Evolutionary conservation across 306 rosid genomes (phyloP), one percentile per base, ranked within the genome.

Genomic region (Cucurbita ficifolia): DNA sequence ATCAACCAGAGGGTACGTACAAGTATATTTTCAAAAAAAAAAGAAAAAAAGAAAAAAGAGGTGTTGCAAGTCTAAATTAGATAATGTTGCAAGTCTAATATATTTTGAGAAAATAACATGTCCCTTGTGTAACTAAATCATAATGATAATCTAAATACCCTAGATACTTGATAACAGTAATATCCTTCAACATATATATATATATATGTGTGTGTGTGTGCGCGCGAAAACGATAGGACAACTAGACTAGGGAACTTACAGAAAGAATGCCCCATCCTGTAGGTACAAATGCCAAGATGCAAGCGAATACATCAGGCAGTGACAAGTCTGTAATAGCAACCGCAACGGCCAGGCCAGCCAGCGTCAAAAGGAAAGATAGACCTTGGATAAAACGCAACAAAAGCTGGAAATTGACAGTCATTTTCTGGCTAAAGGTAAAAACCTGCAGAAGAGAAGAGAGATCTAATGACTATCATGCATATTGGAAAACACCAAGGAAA

Each of bases 241-340:
- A 70, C 21, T 13, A 60, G 64, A 42, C 45, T 63, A 3, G 59
- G 75, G 51, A 83, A 87, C 98, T 86, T 81, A 89, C 99, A 6
- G 88, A 91, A 22, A 94, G 86, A 75, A 94, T 76, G 84, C 92
- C 97, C 99, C 99, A 91, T 77, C 99, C 97, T 4, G 99, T 91
- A 17, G 97, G 96, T 76, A 94, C 33, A 81, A 94, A 94, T 19
- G 92, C 99, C 75, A 94, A 81, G 74, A 91, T 83, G 76, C 78
- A 82, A 69, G 99, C 97, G 79, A 94, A 89, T 75, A 94, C 46
- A 76, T 94, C 98, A 18, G 90, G 1, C 14, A 94, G 33, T 5
- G 96, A 67, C 77, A 94, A 83, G 0, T 81, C 17, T 0, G 96
- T 82, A 10, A 89, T 16, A 72, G 83, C 75, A 73, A 94, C 75